A percentile compares a stretch with the other conserved stretches of the same genome.
These are phyloP conservation scores for Tulasnella calospora DNA, from an alignment of 768 basidiomycete species.

Conservation along the genomic window DNA sequence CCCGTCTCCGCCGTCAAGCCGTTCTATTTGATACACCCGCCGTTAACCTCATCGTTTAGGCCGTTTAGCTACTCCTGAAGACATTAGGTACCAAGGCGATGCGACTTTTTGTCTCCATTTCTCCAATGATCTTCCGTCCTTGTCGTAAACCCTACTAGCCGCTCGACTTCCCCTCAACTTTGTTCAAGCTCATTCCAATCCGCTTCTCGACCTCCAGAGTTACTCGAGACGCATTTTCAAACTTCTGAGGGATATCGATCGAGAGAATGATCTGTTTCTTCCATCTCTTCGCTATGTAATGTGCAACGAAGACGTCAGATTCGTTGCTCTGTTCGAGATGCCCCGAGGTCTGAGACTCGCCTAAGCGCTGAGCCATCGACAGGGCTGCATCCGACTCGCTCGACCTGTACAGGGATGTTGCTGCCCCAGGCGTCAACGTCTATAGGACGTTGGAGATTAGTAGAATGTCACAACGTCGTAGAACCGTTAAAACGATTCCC, in stretches of 20 bases:
- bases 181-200: constrained; percentile 48
- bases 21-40: not conserved
- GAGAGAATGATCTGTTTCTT: constrained; percentile 67
- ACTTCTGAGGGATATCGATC: constrained; percentile 49
- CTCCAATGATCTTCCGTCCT: constrained; percentile 9
- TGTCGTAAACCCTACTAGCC: constrained; percentile 1
- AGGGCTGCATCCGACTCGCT: constrained; percentile 57
- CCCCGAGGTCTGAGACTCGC: constrained; percentile 43
- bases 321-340: not conserved
- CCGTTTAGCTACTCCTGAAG: constrained; percentile 6
- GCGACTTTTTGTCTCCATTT: not conserved
- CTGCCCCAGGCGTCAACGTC: constrained; percentile 40
- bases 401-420: constrained; percentile 61
- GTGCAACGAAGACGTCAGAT: not conserved
- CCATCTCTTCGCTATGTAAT: constrained; percentile 54
- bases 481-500: not conserved
- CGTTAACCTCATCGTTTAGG: constrained; percentile 6
- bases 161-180: constrained; percentile 32
- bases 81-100: constrained; percentile 8
- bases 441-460: constrained; percentile 18
- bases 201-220: constrained; percentile 56
- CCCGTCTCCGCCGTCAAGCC: not conserved
- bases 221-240: constrained; percentile 48
- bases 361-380: constrained; percentile 74
- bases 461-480: not conserved